Conservation (phyloP, 139 green algal genomes). For the Edaphochlamys debaryana region DNA sequence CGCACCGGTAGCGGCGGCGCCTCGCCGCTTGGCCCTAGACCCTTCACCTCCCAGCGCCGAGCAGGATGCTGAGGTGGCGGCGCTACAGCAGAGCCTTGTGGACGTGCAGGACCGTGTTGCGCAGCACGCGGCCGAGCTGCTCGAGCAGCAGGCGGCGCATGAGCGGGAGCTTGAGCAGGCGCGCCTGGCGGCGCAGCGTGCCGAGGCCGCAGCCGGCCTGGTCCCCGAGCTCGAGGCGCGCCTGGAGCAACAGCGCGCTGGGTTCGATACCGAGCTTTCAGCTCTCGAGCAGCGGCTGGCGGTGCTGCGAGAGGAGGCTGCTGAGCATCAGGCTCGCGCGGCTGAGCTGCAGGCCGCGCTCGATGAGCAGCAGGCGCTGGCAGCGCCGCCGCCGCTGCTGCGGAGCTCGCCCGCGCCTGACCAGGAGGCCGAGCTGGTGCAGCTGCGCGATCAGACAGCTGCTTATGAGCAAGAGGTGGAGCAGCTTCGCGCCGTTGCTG, state of each 20-base stretch:
- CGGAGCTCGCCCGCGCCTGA: background rate
- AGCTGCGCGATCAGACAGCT: no score
- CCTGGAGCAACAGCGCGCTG: background rate
- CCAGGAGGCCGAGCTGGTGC: no score
- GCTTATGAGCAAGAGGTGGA: background rate
- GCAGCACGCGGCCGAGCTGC: background rate
- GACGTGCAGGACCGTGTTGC: background rate
- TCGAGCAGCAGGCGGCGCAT: background rate
- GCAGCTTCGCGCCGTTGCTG: background rate
- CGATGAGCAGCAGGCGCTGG: background rate
- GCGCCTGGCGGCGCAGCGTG: background rate
- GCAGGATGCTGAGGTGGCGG: background rate
- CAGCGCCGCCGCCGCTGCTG: no score
- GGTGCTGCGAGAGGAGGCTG: background rate
- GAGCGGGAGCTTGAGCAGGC: background rate
- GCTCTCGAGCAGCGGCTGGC: background rate
- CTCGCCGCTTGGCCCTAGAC: no score
- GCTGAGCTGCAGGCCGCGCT: background rate
- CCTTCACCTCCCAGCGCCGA: no score
- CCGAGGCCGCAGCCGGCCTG: background rate
- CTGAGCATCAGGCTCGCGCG: background rate
- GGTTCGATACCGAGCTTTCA: background rate
- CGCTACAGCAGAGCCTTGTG: background rate
- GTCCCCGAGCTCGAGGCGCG: background rate
- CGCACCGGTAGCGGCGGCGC: no score